Base-by-base conservation (phyloP, 495 filamentous ascomycete genomes). In the Lepidopterella palustris region DNA sequence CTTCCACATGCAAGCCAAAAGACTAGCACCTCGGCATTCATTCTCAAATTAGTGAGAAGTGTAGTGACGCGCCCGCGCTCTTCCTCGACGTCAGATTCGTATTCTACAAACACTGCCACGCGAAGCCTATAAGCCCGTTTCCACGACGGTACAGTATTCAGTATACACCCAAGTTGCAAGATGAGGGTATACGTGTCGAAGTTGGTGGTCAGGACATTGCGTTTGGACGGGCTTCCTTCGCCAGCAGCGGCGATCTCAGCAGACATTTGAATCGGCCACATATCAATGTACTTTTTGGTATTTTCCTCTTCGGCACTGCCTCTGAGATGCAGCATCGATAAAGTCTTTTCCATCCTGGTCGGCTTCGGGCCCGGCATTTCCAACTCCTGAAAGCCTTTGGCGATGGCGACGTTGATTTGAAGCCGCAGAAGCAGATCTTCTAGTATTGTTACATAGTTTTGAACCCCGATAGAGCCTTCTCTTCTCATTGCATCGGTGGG, bases 181-280 rank as follows among this genome's bases (percentile, higher is more conserved):
- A 95, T 95, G 28, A 95, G 73, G 0, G 89, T 95, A 69, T 95
- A 95, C 8, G 89, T 95, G 67, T 95, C 90, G 71, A 95, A 95
- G 63, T 95, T 95, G 0, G 90, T 93, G 2, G 90, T 95, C 47
- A 89, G 68, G 18, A 92, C 80, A 66, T 85, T 91, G 50, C 79
- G 78, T 57, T 81, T 82, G 11, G 53, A 58, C 3, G 45, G 42
- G 21, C 58, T 28, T 3, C 32, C 57, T 0, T 61, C 61, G 20
- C 84, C 10, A n/a, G 58, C 61, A 5, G 84, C 78, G 1, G 77
- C 74, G 45, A 93, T 81, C 59, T 90, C 88, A 28, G 90, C 89
- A 10, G 88, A 89, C 82, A 82, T 84, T 67, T 85, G 89, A 59
- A 95, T 92, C 0, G 89, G 89, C 89, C 89, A 95, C 9, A 95